These are phyloP conservation scores for Lactarius tabidus DNA, from an alignment of 768 basidiomycete species.

Conservation along the genomic window DNA sequence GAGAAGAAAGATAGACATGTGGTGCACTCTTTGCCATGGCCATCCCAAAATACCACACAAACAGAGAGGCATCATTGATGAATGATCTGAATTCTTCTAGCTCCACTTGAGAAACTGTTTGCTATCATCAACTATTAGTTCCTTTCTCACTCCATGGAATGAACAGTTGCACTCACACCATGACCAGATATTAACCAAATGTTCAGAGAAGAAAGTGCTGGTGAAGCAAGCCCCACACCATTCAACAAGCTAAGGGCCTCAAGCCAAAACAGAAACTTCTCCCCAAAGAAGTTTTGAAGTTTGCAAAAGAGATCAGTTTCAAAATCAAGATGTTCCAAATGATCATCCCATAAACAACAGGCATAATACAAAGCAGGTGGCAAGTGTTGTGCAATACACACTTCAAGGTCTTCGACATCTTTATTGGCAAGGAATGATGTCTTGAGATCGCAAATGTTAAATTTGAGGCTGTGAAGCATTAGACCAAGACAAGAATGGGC, in stretches of 20 bases:
- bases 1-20: too few species aligned
- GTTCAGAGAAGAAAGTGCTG: neutral
- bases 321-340: neutral
- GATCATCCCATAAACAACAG: constrained; percentile 1
- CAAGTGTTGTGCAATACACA: neutral
- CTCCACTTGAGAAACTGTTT: too few species aligned
- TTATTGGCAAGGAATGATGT: neutral
- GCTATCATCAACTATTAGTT: too few species aligned
- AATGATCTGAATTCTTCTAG: too few species aligned
- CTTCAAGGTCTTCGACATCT: neutral
- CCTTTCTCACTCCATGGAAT: too few species aligned
- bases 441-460: constrained; percentile 5
- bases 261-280: neutral
- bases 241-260: neutral
- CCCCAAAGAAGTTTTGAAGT: neutral
- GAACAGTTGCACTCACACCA: neutral
- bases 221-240: neutral
- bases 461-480: neutral
- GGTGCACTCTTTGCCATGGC: too few species aligned
- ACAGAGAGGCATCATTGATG: too few species aligned
- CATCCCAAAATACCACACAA: too few species aligned
- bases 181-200: neutral
- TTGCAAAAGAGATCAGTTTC: neutral
- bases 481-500: neutral
- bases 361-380: neutral